Evolutionary conservation across 2,329 filamentous ascomycete genomes (phyloP), one percentile per base, ranked within the genome.

Genomic region (Coniella lustricola): DNA sequence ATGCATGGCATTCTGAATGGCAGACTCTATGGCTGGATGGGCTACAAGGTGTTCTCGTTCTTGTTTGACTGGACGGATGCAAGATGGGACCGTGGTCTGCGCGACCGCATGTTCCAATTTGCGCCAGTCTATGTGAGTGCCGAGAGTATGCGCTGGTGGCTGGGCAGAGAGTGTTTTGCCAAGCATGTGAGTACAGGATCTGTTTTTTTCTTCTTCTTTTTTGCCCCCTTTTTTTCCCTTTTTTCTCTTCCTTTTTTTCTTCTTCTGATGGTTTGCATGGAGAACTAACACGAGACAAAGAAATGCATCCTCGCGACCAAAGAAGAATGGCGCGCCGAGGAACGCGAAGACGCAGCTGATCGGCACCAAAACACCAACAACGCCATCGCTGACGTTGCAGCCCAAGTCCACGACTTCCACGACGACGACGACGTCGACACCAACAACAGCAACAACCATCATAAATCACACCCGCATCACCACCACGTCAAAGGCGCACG

Each of bases 101-200:
- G 87, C 50, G 71, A 88, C 61, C 82, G 91, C 36, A 85, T 94
- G 77, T 96, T 97, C 64, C 88, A 93, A 59, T 96, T 95, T 56
- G 82, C 89, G 0, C 91, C 91, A 1, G 88, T 95, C 0, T 95
- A 94, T 59, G 88, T 96, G 44, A 89, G 84, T 57, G 79, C 88
- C 1, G 90, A 96, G 67, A 85, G 82, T 50, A 95, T 96, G 88
- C 76, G 88, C 5, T 97, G 91, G 91, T 96, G 91, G 91, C 75
- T 96, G 0, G 91, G 90, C n/a, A 46, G 51, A 20, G 51, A 53
- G 21, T 53, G 51, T 21, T 53, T 84, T 81, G 21, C 81, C 8
- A 65, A 76, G 29, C 51, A 53, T 43, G 51, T 53, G 25, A 53
- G 51, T 52, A 34, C 10, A 12, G 32, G 34, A 3, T 22, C 7